phyloP scores from a whole-genome alignment of 306 rosid genomes.

The Sophora flavescens region DNA sequence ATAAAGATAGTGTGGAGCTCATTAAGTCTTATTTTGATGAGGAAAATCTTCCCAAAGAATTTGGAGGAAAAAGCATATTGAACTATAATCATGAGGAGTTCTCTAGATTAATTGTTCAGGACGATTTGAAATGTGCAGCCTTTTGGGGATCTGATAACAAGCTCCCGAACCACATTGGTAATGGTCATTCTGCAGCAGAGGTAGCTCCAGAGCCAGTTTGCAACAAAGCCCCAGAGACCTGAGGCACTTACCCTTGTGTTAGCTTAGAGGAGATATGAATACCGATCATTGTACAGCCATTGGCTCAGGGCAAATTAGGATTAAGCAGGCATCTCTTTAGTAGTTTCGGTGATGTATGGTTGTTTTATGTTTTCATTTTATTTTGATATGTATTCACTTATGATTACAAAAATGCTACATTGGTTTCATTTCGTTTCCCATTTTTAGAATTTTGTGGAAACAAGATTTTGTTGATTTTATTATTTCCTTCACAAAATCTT shows the following conservation, averaged over 20 bases:
- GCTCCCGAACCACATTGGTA: slow-evolving; percentile 46
- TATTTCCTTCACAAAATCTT: no score
- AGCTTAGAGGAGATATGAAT: slow-evolving; percentile 20
- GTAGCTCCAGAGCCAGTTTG: slow-evolving; percentile 55
- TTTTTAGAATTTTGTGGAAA: not conserved
- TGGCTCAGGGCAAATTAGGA: not conserved
- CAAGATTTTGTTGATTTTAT: not conserved
- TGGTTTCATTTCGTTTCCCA: not conserved
- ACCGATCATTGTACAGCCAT: slow-evolving; percentile 29
- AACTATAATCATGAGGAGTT: slow-evolving; percentile 79
- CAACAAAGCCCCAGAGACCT: slow-evolving; percentile 30
- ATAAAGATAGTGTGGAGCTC: slow-evolving; percentile 82
- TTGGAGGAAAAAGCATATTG: slow-evolving; percentile 80
- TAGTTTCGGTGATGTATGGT: not conserved
- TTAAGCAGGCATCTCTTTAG: slow-evolving; percentile 5
- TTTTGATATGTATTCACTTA: no score
- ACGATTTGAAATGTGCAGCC: slow-evolving; percentile 72
- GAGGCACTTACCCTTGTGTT: slow-evolving; percentile 31
- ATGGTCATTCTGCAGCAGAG: slow-evolving; percentile 60
- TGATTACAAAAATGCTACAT: no score
- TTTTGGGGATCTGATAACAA: slow-evolving; percentile 66
- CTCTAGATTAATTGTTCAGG: slow-evolving; percentile 73
- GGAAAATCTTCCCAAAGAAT: slow-evolving; percentile 83
- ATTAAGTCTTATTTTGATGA: slow-evolving; percentile 82
- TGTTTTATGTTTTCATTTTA: not conserved